Conservation (phyloP, 2,329 filamentous ascomycete genomes). For the Pseudogymnoascus sp. region DNA sequence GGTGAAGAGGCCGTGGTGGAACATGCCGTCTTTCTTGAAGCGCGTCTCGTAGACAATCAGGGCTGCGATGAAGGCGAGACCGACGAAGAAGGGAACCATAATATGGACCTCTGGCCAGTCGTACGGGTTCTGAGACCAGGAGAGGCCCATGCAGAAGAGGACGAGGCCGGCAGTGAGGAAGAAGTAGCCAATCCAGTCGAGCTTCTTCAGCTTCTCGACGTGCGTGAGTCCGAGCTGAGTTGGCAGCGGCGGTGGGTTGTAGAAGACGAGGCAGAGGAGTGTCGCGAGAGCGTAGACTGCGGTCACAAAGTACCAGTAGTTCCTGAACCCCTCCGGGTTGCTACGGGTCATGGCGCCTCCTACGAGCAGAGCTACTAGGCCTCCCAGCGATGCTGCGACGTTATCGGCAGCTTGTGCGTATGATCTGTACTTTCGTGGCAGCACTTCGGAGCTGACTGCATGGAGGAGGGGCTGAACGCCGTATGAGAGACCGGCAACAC, state of each 20-base stretch:
- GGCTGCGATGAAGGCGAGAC: constrained; percentile 21
- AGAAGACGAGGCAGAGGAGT: constrained; percentile 26
- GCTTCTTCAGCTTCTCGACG: constrained; percentile 29
- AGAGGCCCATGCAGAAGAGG: constrained; percentile 34
- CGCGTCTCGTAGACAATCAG: constrained; percentile 31
- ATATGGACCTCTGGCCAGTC: constrained; percentile 32
- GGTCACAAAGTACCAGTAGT: constrained; percentile 32
- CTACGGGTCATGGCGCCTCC: constrained; percentile 30
- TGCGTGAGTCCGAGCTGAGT: constrained; percentile 25
- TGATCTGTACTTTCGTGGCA: constrained; percentile 32
- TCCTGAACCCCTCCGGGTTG: constrained; percentile 29
- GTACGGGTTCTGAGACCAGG: constrained; percentile 35
- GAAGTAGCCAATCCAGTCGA: constrained; percentile 36
- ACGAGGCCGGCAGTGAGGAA: constrained; percentile 31
- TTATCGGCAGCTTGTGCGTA: constrained; percentile 32
- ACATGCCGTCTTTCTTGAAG: constrained; percentile 35
- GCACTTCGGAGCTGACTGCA: constrained; percentile 34
- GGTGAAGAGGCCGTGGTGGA: constrained; percentile 35
- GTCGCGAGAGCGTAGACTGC: constrained; percentile 26
- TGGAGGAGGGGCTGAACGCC: constrained; percentile 35
- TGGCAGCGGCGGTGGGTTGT: constrained; percentile 29
- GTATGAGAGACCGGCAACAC: constrained; percentile 31
- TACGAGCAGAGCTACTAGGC: constrained; percentile 29
- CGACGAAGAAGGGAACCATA: constrained; percentile 31
- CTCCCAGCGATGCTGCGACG: constrained; percentile 28